Conservation (phyloP, 257 asterid genomes). For the Solanum clarkiae region DNA sequence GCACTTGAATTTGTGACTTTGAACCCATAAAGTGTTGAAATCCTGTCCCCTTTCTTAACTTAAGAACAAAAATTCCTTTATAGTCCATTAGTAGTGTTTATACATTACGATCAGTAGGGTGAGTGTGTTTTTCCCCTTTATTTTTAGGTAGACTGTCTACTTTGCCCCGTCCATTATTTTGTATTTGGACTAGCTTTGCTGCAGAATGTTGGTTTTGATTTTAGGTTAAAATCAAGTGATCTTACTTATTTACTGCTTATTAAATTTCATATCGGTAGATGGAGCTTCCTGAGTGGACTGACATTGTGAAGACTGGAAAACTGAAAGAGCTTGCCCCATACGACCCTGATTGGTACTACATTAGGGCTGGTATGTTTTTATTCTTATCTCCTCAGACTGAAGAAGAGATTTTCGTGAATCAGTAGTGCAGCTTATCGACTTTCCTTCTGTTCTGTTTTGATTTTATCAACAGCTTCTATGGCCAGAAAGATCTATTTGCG, state of each 20-base stretch:
- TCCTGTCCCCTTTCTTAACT: not conserved
- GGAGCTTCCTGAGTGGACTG: conserved; percentile 96
- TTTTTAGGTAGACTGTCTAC: not conserved
- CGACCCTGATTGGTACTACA: conserved; percentile 93
- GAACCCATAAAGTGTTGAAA: not conserved
- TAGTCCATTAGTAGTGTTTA: not conserved
- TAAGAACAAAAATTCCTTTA: not conserved
- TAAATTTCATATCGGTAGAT: conserved; percentile 19
- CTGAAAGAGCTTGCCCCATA: conserved; percentile 88
- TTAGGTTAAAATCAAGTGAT: not conserved
- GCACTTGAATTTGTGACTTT: not conserved
- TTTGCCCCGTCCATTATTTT: no score
- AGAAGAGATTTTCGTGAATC: no score
- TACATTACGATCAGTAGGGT: not conserved
- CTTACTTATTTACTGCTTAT: not conserved
- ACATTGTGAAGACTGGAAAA: conserved; percentile 78
- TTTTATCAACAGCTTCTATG: conserved; percentile 59
- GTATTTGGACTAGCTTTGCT: not conserved
- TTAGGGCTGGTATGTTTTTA: conserved; percentile 60
- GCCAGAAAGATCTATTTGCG: conserved; percentile 85
- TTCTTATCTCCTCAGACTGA: no score
- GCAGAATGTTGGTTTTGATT: not conserved
- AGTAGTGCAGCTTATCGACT: not conserved
- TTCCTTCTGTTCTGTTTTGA: not conserved
- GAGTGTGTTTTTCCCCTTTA: not conserved